Conservation (phyloP, 352 stramenopile genomes). For the Pythium brachiatum region DNA sequence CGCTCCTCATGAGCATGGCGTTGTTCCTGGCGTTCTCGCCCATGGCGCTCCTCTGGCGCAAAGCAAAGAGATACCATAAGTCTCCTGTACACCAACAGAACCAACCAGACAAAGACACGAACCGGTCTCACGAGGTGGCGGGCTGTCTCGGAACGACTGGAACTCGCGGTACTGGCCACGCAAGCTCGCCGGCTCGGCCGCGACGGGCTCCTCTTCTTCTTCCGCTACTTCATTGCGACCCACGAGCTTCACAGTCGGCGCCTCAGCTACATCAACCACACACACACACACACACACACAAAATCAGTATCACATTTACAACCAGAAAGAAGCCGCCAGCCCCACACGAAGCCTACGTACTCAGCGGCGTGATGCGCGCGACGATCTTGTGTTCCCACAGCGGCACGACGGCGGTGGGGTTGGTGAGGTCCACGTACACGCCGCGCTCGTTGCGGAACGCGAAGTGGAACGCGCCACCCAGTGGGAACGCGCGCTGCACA, state of each 20-base stretch:
- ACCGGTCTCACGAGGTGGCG: constrained; percentile 6
- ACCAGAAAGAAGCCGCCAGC: neutral
- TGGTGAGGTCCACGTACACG: constrained; percentile 68
- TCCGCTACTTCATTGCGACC: constrained; percentile 22
- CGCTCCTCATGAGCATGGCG: constrained; percentile 8
- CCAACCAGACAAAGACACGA: neutral
- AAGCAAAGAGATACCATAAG: neutral
- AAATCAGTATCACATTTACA: neutral
- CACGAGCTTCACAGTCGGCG: constrained; percentile 46
- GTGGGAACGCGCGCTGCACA: constrained; percentile 67
- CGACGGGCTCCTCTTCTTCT: neutral
- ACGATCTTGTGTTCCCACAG: constrained; percentile 70
- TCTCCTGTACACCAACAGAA: no score
- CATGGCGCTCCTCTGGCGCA: neutral
- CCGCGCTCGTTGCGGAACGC: constrained; percentile 70
- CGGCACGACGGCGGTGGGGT: constrained; percentile 61
- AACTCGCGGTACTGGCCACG: constrained; percentile 17
- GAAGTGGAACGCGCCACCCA: constrained; percentile 70
- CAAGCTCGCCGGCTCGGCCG: neutral
- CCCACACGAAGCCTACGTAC: constrained; percentile 15
- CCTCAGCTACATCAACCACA: constrained; percentile 30
- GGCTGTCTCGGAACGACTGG: constrained; percentile 11
- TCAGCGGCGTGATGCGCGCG: constrained; percentile 55
- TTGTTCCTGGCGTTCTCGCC: neutral
- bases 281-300: neutral